These are phyloP conservation scores for Sphaerulina populicola DNA, from an alignment of 2,329 filamentous ascomycete species.

Conservation along the genomic window DNA sequence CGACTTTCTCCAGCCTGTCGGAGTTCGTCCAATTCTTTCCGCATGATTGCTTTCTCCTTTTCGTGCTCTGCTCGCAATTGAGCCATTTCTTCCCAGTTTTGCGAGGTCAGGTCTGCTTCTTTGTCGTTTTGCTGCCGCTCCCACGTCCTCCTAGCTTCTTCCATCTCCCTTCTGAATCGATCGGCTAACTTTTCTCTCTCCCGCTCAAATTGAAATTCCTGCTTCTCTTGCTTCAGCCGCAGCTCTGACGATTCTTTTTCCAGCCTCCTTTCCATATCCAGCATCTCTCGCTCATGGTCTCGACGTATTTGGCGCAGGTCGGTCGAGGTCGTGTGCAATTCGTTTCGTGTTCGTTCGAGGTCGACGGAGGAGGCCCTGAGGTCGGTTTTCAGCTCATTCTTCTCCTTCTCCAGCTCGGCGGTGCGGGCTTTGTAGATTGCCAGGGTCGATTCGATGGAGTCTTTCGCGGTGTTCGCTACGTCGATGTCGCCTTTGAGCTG, in stretches of 20 bases:
- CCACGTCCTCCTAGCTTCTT: conserved; percentile 38
- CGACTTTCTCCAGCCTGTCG: conserved; percentile 48
- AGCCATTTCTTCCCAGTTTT: conserved; percentile 61
- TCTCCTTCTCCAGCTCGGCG: conserved; percentile 26
- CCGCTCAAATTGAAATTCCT: conserved; percentile 23
- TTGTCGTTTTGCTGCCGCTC: conserved; percentile 44
- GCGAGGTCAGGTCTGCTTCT: conserved; percentile 49
- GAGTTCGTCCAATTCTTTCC: conserved; percentile 43
- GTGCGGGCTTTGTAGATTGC: conserved; percentile 61
- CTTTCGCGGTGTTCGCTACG: conserved; percentile 58
- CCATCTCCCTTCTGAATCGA: conserved; percentile 47
- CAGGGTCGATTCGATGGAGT: conserved; percentile 63
- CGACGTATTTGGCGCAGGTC: conserved; percentile 29
- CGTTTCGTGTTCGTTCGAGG: conserved; percentile 41
- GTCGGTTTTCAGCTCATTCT: conserved; percentile 40
- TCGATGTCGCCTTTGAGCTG: conserved; percentile 65
- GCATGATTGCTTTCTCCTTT: conserved; percentile 58
- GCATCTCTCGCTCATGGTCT: conserved; percentile 30
- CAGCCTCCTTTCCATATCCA: conserved; percentile 26
- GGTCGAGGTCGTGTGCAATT: conserved; percentile 29
- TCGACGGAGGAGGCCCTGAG: conserved; percentile 58
- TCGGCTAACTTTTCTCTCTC: conserved; percentile 49
- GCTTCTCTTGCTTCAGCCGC: conserved; percentile 25
- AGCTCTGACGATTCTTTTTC: conserved; percentile 25
- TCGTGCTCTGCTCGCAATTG: conserved; percentile 56